These are phyloP conservation scores for Botryotinia convoluta DNA, from an alignment of 2,329 filamentous ascomycete species.

Conservation along the genomic window DNA sequence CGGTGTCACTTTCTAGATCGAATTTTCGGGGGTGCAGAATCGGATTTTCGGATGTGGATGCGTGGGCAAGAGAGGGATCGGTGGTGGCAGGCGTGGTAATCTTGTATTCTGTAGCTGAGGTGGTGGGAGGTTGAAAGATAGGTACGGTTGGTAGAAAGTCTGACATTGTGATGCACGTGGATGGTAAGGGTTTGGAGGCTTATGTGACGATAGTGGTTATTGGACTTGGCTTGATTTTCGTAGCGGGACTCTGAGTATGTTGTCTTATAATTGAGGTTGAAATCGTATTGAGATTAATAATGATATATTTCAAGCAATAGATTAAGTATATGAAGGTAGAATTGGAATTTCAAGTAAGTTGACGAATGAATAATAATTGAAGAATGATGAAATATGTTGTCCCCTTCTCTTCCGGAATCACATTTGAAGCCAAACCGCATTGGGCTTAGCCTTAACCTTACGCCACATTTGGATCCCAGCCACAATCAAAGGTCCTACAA, in stretches of 20 bases:
- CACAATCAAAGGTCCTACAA: background rate
- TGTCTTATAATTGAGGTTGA: background rate
- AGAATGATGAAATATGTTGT: background rate
- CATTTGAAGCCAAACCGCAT: background rate
- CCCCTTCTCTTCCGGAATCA: background rate
- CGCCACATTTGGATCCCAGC: background rate
- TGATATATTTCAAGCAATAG: background rate
- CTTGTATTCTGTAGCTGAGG: background rate
- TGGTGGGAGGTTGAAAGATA: background rate
- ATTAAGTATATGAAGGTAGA: background rate
- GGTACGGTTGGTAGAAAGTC: conserved; percentile 8
- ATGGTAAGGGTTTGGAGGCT: background rate
- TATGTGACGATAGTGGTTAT: background rate
- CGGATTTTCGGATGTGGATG: background rate
- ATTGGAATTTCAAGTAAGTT: background rate
- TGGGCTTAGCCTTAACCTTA: background rate
- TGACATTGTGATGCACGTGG: background rate
- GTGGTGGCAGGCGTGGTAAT: background rate
- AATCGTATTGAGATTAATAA: background rate
- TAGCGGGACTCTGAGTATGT: background rate
- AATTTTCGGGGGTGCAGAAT: conserved; percentile 14
- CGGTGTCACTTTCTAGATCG: conserved; percentile 17
- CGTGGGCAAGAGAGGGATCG: background rate
- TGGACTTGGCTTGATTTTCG: background rate
- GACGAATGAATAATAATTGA: background rate